Base-by-base conservation (phyloP, 1,284 basidiomycete species). In the Cutaneotrichosporon cyanovorans region DNA sequence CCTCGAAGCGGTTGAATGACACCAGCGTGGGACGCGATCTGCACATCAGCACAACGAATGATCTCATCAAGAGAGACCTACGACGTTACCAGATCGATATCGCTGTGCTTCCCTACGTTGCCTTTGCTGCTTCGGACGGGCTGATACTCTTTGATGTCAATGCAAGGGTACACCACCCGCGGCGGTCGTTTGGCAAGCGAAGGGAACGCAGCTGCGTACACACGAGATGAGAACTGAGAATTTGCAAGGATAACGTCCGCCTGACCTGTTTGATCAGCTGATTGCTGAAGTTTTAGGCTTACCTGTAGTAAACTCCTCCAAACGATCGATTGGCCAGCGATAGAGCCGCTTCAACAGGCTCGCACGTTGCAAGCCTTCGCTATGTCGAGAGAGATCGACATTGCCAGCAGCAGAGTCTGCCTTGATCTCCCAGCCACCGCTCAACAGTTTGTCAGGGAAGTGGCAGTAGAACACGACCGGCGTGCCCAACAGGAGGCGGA, bases 391-490 rank as follows among this genome's bases (percentile, higher is more conserved):
- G 2, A 87, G 87, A 66, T 81, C 76, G 41, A 88, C 78, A 61
- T 40, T 14, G 18, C 46, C 48, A 62, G 58, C 46, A 12, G 39
- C 35, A 0, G 47, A 31, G 0, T 30, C 19, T 68, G 73, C 19
- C 44, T 32, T 22, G 38, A 62, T 51, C 46, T 65, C 59, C 74
- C 62, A 65, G 34, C 67, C 62, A n/a, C 69, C 63, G 16, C 65
- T 66, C n/a, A 95, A 77, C 0, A 95, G 75, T 66, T 92, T 90
- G 72, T 96, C 91, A 0, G 95, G 93, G 62, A 97, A 98, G 69
- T 98, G 93, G 61, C 91, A 95, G 70, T 98, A 98, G 73, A 96
- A 98, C 15, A 98, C 81, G 20, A 95, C 85, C 1, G 87, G 80
- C 10, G 80, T 87, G 11, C 76, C 75, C 3, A 77, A 79, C 10